Evolutionary conservation across 192 early-diverging fungal species (phyloP).

Genomic region (Coemansia sp.): DNA sequence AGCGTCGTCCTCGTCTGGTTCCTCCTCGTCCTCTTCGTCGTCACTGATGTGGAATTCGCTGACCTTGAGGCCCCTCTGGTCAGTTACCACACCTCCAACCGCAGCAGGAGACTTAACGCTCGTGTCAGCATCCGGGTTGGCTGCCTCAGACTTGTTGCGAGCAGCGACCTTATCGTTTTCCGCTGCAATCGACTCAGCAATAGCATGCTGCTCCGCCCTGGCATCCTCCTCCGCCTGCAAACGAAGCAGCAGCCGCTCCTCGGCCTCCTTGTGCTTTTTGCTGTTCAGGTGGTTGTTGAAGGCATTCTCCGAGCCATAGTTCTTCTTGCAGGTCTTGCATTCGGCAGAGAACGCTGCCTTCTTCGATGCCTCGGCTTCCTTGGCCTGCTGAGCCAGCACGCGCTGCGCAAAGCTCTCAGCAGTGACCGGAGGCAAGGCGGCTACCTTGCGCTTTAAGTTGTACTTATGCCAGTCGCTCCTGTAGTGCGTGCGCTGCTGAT

Average conservation of each 20-base stretch:
- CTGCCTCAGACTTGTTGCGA: background rate
- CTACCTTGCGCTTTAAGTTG: constrained; percentile 97
- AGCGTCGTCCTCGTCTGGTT: constrained; percentile 14
- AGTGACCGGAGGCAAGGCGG: constrained; percentile 80
- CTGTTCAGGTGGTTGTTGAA: constrained; percentile 88
- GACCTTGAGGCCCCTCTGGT: constrained; percentile 31
- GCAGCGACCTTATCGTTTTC: background rate
- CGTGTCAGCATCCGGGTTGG: background rate
- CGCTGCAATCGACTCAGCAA: constrained; percentile 41
- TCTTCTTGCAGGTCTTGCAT: constrained; percentile 61
- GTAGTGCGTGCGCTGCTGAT: constrained; percentile 91
- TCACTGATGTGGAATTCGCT: constrained; percentile 49
- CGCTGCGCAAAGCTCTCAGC: constrained; percentile 80
- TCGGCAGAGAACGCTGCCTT: constrained; percentile 42
- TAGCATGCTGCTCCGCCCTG: constrained; percentile 40
- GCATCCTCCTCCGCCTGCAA: constrained; percentile 46
- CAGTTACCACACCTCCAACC: constrained; percentile 2
- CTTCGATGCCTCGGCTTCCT: constrained; percentile 50
- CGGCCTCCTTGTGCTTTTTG: constrained; percentile 92
- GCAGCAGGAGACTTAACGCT: background rate
- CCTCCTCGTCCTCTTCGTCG: constrained; percentile 39
- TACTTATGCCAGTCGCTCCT: constrained; percentile 98
- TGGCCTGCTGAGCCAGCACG: constrained; percentile 63
- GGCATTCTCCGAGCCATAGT: constrained; percentile 77
- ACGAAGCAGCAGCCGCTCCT: constrained; percentile 51